A percentile compares a stretch with the other conserved stretches of the same genome.
phyloP scores from a whole-genome alignment of 1,284 basidiomycete species.

The Irpex lacteus region DNA sequence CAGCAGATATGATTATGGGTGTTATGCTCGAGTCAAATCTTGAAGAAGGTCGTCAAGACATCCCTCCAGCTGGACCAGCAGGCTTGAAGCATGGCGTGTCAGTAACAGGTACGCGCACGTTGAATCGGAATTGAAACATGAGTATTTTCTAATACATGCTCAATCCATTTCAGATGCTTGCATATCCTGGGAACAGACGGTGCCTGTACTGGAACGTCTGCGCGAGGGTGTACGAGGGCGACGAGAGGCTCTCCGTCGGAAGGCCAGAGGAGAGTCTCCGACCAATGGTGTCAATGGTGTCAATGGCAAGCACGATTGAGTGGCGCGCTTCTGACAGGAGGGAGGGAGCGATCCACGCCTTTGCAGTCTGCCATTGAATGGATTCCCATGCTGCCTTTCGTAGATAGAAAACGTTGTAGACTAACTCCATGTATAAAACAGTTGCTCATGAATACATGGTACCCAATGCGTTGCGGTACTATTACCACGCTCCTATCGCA shows the following conservation, averaged over 20 bases:
- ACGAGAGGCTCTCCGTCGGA: slow-evolving; percentile 46
- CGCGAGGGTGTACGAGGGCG: slow-evolving; percentile 79
- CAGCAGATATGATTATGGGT: slow-evolving; percentile 82
- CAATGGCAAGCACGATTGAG: slow-evolving; percentile 14
- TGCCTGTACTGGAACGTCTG: slow-evolving; percentile 77
- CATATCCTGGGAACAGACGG: slow-evolving; percentile 85
- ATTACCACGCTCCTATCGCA: too few relatives aligned
- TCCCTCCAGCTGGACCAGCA: slow-evolving; percentile 73
- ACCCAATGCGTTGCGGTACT: too few relatives aligned
- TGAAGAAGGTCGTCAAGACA: slow-evolving; percentile 85
- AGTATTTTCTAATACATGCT: slow-evolving; percentile 2
- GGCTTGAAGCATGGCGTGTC: slow-evolving; percentile 87
- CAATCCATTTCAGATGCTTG: slow-evolving; percentile 61
- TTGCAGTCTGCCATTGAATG: background rate
- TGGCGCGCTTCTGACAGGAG: background rate
- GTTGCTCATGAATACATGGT: too few relatives aligned
- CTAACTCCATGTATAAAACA: too few relatives aligned
- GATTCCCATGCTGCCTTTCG: background rate
- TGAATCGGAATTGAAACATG: background rate
- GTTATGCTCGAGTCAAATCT: slow-evolving; percentile 98
- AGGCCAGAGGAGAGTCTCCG: slow-evolving; percentile 23
- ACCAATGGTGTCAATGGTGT: slow-evolving; percentile 15
- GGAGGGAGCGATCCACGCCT: background rate
- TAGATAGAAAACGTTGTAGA: background rate
- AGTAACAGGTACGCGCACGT: slow-evolving; percentile 49